These are phyloP conservation scores for Carex myosuroides DNA, from an alignment of 176 grass and related monocot genomes.

Conservation along the genomic window DNA sequence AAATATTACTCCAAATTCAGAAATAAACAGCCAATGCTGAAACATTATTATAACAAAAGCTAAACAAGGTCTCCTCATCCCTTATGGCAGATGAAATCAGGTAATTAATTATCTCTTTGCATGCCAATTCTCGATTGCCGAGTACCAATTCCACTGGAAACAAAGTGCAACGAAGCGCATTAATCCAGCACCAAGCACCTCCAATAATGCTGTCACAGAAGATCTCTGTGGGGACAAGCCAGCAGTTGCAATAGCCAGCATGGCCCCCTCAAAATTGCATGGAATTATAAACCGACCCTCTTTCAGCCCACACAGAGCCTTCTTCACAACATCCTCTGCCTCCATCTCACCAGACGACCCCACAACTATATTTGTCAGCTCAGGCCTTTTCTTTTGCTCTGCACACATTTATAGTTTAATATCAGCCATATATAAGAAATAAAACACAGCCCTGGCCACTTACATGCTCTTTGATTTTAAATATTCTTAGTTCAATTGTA, in stretches of 20 bases:
- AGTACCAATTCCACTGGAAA: slow-evolving; percentile 93
- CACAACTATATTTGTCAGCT: slow-evolving; percentile 68
- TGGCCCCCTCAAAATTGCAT: slow-evolving; percentile 79
- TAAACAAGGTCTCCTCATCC: not conserved
- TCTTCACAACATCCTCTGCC: slow-evolving; percentile 68
- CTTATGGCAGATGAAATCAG: not conserved
- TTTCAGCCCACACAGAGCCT: slow-evolving; percentile 77
- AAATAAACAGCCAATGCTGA: not conserved
- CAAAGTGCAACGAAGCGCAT: slow-evolving; percentile 65
- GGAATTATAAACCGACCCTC: slow-evolving; percentile 58
- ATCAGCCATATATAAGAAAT: not conserved
- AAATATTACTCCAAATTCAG: not conserved
- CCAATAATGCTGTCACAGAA: slow-evolving; percentile 40
- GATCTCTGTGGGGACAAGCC: slow-evolving; percentile 88
- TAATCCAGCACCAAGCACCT: slow-evolving; percentile 56
- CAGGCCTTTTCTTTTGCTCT: slow-evolving; percentile 74
- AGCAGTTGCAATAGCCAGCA: slow-evolving; percentile 78
- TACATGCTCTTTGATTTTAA: not conserved
- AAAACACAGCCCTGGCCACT: not conserved
- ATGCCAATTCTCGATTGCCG: slow-evolving; percentile 56
- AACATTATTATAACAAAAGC: not conserved
- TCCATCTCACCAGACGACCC: slow-evolving; percentile 77
- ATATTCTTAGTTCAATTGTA: slow-evolving; percentile 2
- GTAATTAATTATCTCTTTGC: slow-evolving; percentile 14
- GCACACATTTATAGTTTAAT: slow-evolving; percentile 24